Base-by-base conservation (phyloP, 257 asterid species). In the Penstemon newberryi region DNA sequence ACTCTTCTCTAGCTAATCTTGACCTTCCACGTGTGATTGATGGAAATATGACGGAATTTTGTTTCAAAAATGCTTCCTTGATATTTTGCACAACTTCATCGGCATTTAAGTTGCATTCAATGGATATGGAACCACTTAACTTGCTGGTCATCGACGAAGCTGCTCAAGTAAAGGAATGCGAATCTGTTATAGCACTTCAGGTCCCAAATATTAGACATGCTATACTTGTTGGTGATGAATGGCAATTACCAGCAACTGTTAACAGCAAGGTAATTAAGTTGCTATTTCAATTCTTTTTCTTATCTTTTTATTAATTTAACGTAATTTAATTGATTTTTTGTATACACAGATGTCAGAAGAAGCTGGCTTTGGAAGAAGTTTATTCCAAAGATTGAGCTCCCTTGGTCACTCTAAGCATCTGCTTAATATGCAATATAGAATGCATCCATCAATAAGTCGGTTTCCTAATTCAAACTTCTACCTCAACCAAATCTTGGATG, bases 111-210 rank as follows among this genome's bases (percentile, higher is more conserved):
- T 67, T 87, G 11, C 84, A 87, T 43, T 10, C 38, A 3, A 7
- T 61, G 10, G 45, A 57, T 37, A 74, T 68, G 63, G 79, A 76
- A 36, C 86, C 86, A 8, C 67, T 87, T 9, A 64, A 71, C 0
- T 58, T 84, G 50, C 47, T 87, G 77, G 82, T 87, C 56, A 75
- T 84, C 25, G 94, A 87, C 56, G 94, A 84, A 72, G 90, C 94
- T 63, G 84, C 94, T 10, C 88, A 87, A 64, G 76, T 84, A 0
- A 84, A 81, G 72, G 94, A 87, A 61, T 72, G 88, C 46, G 90
- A 87, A 70, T 70, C 94, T 5, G 13, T 61, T 8, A 80, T 86
- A 57, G 81, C 89, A 38, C 89, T 86, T 65, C 89, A 83, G 65
- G 62, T 86, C 44, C 76, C 65, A n/a, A 60, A 67, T 6, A 69